Conservation (phyloP, 495 filamentous ascomycete species). For the Penicillium chermesinum region DNA sequence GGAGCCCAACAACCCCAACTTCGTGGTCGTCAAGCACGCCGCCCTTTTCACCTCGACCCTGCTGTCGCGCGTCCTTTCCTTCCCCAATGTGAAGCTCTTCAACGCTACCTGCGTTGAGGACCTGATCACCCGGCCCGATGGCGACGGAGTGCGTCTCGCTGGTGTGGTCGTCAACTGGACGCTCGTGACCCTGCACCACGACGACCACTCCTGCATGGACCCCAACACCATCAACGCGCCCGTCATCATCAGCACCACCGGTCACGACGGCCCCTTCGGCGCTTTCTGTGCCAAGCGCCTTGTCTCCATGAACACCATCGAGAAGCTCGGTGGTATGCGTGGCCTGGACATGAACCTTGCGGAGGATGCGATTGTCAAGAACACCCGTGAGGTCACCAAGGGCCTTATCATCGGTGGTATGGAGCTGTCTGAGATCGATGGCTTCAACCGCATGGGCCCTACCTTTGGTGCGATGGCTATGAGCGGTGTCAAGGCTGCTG, state of each 20-base stretch:
- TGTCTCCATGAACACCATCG: constrained; percentile 72
- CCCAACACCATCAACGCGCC: constrained; percentile 93
- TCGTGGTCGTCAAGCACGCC: constrained; percentile 89
- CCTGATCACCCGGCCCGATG: constrained; percentile 66
- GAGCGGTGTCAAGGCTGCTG: constrained; percentile 79
- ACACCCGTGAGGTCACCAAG: constrained; percentile 78
- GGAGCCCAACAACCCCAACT: constrained; percentile 74
- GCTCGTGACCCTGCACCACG: constrained; percentile 82
- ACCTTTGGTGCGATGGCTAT: constrained; percentile 82
- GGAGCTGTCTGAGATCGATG: constrained; percentile 87
- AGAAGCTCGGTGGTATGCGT: constrained; percentile 84
- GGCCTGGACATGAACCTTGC: constrained; percentile 85
- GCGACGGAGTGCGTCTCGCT: constrained; percentile 57
- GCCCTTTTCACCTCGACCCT: constrained; percentile 86
- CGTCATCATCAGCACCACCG: constrained; percentile 78
- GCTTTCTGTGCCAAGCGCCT: constrained; percentile 84
- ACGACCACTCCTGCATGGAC: constrained; percentile 92
- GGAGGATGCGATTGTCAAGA: constrained; percentile 87
- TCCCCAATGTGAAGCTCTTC: constrained; percentile 93
- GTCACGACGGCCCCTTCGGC: constrained; percentile 86
- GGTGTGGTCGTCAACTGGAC: constrained; percentile 96
- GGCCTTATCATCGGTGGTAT: constrained; percentile 90
- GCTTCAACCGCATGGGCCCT: constrained; percentile 78
- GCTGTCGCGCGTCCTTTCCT: constrained; percentile 68
- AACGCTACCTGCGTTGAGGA: constrained; percentile 90